A percentile compares a stretch with the other conserved stretches of the same genome.
phyloP scores from a whole-genome alignment of 2,329 filamentous ascomycete species.

The Fusarium heterosporum region DNA sequence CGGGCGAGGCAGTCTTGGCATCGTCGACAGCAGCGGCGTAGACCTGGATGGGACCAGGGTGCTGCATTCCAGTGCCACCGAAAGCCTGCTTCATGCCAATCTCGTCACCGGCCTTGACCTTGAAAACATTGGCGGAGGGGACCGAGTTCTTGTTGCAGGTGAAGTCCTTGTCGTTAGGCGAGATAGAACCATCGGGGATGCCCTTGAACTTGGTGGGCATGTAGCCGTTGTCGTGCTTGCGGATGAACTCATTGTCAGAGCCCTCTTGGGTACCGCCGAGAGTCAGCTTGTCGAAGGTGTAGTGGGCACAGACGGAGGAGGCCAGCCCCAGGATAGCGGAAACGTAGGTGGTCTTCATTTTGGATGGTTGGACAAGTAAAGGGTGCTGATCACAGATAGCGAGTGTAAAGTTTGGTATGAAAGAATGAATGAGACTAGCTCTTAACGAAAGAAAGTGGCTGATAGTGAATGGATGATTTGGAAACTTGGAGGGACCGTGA shows the following conservation, averaged over 20 bases:
- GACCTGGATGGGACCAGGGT: constrained; percentile 20
- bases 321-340: constrained; percentile 20
- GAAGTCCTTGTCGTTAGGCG: constrained; percentile 23
- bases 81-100: constrained; percentile 23
- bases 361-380: constrained; percentile 7
- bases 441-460: constrained; percentile 26
- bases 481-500: background rate
- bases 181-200: constrained; percentile 13
- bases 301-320: constrained; percentile 22
- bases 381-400: constrained; percentile 9
- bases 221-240: constrained; percentile 25
- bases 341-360: constrained; percentile 22
- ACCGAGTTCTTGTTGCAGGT: constrained; percentile 20
- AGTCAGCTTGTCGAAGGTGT: constrained; percentile 28
- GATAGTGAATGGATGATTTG: constrained; percentile 18
- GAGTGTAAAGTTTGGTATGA: constrained; percentile 6
- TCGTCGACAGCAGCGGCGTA: constrained; percentile 14
- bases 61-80: constrained; percentile 20
- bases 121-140: constrained; percentile 5
- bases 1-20: background rate
- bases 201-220: constrained; percentile 27
- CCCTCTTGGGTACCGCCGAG: background rate
- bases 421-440: constrained; percentile 31
- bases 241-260: constrained; percentile 16
- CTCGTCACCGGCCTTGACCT: constrained; percentile 26